phyloP scores from a whole-genome alignment of 179 eudicot species.

The Camellia oleifera region DNA sequence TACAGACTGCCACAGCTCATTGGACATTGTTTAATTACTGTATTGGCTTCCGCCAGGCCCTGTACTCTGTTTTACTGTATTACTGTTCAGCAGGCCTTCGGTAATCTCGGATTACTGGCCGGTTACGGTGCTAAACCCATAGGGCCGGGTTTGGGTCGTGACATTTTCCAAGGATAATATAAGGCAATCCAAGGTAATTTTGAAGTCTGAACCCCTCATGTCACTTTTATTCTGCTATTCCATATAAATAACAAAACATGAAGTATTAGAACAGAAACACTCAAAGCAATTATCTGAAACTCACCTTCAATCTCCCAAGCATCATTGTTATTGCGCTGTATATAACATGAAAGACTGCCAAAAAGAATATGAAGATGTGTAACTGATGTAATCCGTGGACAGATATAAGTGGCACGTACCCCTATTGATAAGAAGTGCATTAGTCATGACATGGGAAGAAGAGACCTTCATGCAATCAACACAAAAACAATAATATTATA shows the following conservation, averaged over 20 bases:
- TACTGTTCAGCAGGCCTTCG: too few species aligned
- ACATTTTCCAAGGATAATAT: neutral
- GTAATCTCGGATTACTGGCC: too few species aligned
- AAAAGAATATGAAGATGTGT: slow-evolving; percentile 94
- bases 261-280: slow-evolving; percentile 3
- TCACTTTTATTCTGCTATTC: neutral
- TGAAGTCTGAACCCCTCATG: neutral
- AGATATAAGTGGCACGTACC: slow-evolving; percentile 73
- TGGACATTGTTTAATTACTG: too few species aligned
- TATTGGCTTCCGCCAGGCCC: too few species aligned
- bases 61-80: too few species aligned
- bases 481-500: too few species aligned
- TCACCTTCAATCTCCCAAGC: slow-evolving; percentile 87
- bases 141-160: too few species aligned
- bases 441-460: neutral
- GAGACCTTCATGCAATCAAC: too few species aligned
- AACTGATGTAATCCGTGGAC: slow-evolving; percentile 73
- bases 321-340: slow-evolving; percentile 76
- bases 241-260: neutral
- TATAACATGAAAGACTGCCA: slow-evolving; percentile 88
- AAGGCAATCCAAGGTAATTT: neutral
- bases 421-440: slow-evolving; percentile 41
- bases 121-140: too few species aligned
- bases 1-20: too few species aligned
- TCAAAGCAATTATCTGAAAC: slow-evolving; percentile 2